Conservation (phyloP, 495 filamentous ascomycete genomes). For the Tuber magnatum region DNA sequence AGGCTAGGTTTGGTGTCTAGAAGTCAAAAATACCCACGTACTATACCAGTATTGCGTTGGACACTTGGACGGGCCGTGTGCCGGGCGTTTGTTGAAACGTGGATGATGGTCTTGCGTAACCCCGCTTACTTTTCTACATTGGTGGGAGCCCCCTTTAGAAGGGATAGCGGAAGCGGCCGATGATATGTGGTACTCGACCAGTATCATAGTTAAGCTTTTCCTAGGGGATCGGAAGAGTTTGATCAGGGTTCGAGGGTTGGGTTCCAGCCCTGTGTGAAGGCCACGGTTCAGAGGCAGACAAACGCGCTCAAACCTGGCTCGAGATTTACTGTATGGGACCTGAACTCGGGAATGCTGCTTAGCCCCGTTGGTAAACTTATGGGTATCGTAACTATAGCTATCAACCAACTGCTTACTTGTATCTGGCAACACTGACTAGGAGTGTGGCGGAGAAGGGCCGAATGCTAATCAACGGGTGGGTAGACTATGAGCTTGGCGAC, state of each 20-base stretch:
- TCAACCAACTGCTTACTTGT: too few species aligned
- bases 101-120: neutral
- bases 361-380: neutral
- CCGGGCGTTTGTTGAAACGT: neutral
- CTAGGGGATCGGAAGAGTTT: neutral
- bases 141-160: neutral
- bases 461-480: neutral
- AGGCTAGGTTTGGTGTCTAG: neutral
- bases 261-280: neutral
- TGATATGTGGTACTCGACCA: neutral
- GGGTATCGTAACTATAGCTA: too few species aligned
- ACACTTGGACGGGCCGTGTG: neutral
- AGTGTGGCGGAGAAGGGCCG: neutral
- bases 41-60: neutral
- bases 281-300: neutral
- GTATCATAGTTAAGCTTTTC: conserved; percentile 3
- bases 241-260: neutral
- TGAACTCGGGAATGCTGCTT: neutral
- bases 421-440: neutral
- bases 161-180: neutral
- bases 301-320: neutral
- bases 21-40: neutral
- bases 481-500: neutral
- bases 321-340: neutral
- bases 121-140: neutral